phyloP scores from a whole-genome alignment of 2,329 filamentous ascomycete genomes.

The Pyrenochaeta sp. region DNA sequence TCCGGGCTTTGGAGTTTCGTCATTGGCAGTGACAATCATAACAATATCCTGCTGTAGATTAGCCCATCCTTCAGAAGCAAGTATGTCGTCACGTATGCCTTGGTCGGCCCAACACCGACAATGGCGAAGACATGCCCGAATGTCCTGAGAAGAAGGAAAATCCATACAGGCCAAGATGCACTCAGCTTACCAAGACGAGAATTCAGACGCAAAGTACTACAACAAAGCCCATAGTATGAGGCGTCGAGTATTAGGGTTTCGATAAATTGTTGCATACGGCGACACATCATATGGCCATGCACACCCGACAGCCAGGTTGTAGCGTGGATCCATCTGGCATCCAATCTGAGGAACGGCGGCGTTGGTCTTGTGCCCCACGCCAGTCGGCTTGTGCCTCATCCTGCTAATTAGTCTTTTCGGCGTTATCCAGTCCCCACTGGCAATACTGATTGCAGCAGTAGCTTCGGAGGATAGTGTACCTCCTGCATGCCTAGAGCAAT shows the following conservation, averaged over 20 bases:
- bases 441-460: slow-evolving; percentile 30
- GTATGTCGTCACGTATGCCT: background rate
- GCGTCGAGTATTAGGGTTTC: slow-evolving; percentile 24
- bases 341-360: background rate
- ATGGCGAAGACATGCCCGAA: background rate
- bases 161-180: slow-evolving; percentile 8
- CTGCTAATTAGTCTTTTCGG: slow-evolving; percentile 2
- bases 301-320: slow-evolving; percentile 26
- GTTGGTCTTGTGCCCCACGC: slow-evolving; percentile 3
- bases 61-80: background rate
- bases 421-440: slow-evolving; percentile 19
- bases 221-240: slow-evolving; percentile 10
- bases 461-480: slow-evolving; percentile 27
- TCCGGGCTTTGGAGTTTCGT: background rate
- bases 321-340: slow-evolving; percentile 8
- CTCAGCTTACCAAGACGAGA: slow-evolving; percentile 17
- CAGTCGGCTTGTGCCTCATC: background rate
- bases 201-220: slow-evolving; percentile 12
- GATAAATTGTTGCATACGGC: slow-evolving; percentile 19
- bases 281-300: slow-evolving; percentile 10
- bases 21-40: background rate
- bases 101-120: background rate
- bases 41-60: background rate
- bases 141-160: slow-evolving; percentile 1
- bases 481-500: slow-evolving; percentile 16